Evolutionary conservation across 129 eudicot species (phyloP).

Genomic region (Deinandra increscens): DNA sequence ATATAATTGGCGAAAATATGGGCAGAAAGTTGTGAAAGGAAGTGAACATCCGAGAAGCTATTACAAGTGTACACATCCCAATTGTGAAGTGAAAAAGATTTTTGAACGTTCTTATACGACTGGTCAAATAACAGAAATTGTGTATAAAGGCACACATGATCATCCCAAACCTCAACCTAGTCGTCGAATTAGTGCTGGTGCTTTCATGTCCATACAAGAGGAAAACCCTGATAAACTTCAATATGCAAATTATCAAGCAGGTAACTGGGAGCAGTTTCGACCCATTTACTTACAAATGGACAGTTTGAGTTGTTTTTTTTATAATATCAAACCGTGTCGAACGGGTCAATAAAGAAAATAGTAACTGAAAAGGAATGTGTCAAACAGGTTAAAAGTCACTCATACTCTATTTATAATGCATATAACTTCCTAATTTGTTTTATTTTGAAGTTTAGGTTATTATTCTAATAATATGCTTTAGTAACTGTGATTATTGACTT

Average conservation of each 20-base stretch:
- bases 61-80: conserved; percentile 93
- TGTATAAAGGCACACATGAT: conserved; percentile 93
- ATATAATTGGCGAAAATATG: conserved; percentile 95
- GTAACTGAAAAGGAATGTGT: neutral
- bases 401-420: conserved; percentile 4
- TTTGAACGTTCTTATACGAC: conserved; percentile 75
- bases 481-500: neutral
- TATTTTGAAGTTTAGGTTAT: neutral
- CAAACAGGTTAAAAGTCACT: conserved; percentile 1
- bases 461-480: neutral
- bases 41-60: conserved; percentile 99
- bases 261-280: conserved; percentile 36
- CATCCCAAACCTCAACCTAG: conserved; percentile 94
- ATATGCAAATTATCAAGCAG: conserved; percentile 54
- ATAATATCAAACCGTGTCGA: neutral
- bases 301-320: conserved; percentile 5
- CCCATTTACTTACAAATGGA: neutral
- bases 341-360: neutral
- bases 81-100: conserved; percentile 93
- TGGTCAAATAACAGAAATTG: conserved; percentile 87
- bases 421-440: neutral
- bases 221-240: conserved; percentile 60
- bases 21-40: conserved; percentile 97
- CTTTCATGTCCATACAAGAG: conserved; percentile 71
- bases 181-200: conserved; percentile 79